Evolutionary conservation across 1,139 yeast species (phyloP).

Genomic region (Debaryomyces subglobosus): DNA sequence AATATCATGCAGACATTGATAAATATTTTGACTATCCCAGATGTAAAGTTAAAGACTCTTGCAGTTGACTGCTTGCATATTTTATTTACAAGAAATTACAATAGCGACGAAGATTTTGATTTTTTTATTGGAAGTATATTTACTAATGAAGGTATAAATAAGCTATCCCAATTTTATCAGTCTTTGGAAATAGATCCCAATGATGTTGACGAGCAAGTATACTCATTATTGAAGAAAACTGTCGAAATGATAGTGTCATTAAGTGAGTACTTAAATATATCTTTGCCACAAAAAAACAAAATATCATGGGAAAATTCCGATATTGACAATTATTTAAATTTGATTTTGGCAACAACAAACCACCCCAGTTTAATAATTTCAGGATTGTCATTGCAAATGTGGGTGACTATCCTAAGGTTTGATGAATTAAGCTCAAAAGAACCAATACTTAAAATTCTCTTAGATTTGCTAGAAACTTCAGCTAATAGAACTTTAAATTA

Average conservation of each 20-base stretch:
- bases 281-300: slow-evolving; percentile 37
- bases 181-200: slow-evolving; percentile 68
- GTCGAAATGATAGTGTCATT: slow-evolving; percentile 93
- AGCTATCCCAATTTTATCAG: slow-evolving; percentile 67
- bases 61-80: slow-evolving; percentile 92
- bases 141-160: slow-evolving; percentile 66
- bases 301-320: slow-evolving; percentile 57
- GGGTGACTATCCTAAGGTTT: slow-evolving; percentile 87
- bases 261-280: slow-evolving; percentile 69
- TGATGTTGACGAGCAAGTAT: slow-evolving; percentile 75
- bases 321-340: slow-evolving; percentile 62
- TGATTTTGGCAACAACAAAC: slow-evolving; percentile 78
- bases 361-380: slow-evolving; percentile 89
- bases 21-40: slow-evolving; percentile 60
- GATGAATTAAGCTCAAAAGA: slow-evolving; percentile 65
- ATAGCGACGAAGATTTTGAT: slow-evolving; percentile 71
- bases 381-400: slow-evolving; percentile 88
- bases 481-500: slow-evolving; percentile 81
- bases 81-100: slow-evolving; percentile 79
- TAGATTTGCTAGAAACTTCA: slow-evolving; percentile 72
- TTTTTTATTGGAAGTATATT: slow-evolving; percentile 81
- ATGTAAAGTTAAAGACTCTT: slow-evolving; percentile 71
- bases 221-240: slow-evolving; percentile 81
- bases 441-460: slow-evolving; percentile 55
- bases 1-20: slow-evolving; percentile 68